Conservation (phyloP, 495 filamentous ascomycete species). For the Aspergillus sclerotiicarbonarius region DNA sequence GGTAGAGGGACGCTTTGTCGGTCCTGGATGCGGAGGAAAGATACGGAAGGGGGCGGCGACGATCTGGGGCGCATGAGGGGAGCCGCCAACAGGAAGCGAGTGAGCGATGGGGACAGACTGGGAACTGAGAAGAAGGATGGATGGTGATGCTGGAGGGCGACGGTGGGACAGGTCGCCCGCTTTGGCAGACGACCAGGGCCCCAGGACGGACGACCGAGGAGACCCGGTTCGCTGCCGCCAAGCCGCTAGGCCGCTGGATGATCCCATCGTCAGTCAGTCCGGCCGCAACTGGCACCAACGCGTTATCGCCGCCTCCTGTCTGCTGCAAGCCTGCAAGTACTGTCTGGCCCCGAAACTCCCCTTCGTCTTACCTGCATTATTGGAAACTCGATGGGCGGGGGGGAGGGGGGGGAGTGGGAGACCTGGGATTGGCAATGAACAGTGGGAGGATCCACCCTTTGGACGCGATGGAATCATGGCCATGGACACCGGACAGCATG, state of each 20-base stretch:
- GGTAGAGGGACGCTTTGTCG: neutral
- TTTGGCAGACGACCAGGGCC: neutral
- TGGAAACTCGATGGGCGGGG: too few relatives aligned
- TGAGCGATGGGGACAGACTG: neutral
- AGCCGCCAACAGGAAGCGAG: neutral
- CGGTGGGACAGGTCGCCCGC: neutral
- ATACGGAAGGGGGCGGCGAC: neutral
- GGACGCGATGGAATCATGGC: too few relatives aligned
- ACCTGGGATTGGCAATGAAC: neutral
- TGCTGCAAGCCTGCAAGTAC: too few relatives aligned
- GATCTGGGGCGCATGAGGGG: neutral
- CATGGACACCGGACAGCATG: too few relatives aligned
- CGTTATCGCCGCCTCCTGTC: neutral
- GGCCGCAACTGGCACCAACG: neutral
- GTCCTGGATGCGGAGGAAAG: neutral
- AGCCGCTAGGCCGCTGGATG: neutral
- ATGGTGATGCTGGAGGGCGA: neutral
- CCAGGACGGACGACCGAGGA: neutral
- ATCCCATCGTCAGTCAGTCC: neutral
- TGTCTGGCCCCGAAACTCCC: too few relatives aligned
- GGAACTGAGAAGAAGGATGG: neutral
- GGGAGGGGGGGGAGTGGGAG: neutral
- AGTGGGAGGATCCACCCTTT: neutral
- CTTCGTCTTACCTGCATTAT: too few relatives aligned
- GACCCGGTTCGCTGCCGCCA: neutral